Conservation (phyloP, 257 asterid species). For the Penstemon davidsonii region DNA sequence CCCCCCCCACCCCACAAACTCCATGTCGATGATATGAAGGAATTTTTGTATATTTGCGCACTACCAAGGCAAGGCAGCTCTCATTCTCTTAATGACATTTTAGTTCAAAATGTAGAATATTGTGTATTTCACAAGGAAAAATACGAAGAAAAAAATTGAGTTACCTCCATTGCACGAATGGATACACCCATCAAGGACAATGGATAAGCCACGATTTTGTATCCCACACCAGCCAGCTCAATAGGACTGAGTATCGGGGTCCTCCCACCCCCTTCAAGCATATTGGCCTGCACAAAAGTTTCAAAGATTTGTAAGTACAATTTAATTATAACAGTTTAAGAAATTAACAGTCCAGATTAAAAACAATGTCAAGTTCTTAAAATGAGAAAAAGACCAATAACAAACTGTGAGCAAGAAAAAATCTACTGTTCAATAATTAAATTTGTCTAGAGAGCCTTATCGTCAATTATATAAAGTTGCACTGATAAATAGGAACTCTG, state of each 20-base stretch:
- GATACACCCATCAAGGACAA: slow-evolving; percentile 88
- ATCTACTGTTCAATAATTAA: too few relatives aligned
- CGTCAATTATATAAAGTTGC: too few relatives aligned
- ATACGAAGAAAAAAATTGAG: slow-evolving; percentile 9
- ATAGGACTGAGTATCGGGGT: slow-evolving; percentile 84
- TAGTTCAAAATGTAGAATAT: slow-evolving; percentile 3
- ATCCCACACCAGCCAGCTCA: slow-evolving; percentile 86
- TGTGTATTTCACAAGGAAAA: background rate
- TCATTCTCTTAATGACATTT: background rate
- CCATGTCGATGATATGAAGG: too few relatives aligned
- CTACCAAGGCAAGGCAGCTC: too few relatives aligned
- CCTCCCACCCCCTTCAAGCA: slow-evolving; percentile 98
- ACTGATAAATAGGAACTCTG: too few relatives aligned
- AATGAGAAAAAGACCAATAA: slow-evolving; percentile 13
- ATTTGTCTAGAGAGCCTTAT: too few relatives aligned
- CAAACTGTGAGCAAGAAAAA: background rate
- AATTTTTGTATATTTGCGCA: too few relatives aligned
- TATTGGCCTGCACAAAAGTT: slow-evolving; percentile 65
- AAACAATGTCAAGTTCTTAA: background rate
- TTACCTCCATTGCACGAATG: slow-evolving; percentile 91
- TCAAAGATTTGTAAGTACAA: slow-evolving; percentile 25
- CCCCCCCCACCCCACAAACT: too few relatives aligned
- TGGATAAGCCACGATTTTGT: slow-evolving; percentile 89
- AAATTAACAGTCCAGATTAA: slow-evolving; percentile 7
- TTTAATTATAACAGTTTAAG: slow-evolving; percentile 7